Conservation (phyloP, 371 early-diverging fungal species). For the Mucor sp. region DNA sequence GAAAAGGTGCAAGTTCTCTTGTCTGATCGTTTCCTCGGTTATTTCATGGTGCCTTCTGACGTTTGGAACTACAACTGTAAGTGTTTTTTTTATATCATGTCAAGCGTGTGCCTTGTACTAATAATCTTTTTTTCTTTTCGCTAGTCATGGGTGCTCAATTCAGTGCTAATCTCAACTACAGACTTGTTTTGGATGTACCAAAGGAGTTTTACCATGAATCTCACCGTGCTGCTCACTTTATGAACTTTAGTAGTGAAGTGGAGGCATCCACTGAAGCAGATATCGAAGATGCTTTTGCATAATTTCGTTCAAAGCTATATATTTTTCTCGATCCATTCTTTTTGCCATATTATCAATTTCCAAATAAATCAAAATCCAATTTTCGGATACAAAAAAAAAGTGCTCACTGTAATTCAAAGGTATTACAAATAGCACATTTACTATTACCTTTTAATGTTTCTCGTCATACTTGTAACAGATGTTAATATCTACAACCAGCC, state of each 20-base stretch:
- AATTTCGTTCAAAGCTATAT: slow-evolving; percentile 8
- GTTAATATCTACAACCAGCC: no score
- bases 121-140: not conserved
- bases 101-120: not conserved
- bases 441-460: no score
- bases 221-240: slow-evolving; percentile 95
- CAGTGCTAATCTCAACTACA: slow-evolving; percentile 89
- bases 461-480: no score
- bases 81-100: not conserved
- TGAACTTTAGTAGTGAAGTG: slow-evolving; percentile 91
- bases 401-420: no score
- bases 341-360: not conserved
- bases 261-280: slow-evolving; percentile 68
- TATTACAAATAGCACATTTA: no score
- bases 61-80: slow-evolving; percentile 91
- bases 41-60: slow-evolving; percentile 97
- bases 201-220: slow-evolving; percentile 96
- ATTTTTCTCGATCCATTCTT: not conserved
- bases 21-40: slow-evolving; percentile 94
- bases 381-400: no score
- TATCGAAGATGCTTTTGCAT: slow-evolving; percentile 74
- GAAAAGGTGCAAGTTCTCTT: slow-evolving; percentile 96
- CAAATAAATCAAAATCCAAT: no score
- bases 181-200: slow-evolving; percentile 87
- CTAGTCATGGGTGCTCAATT: slow-evolving; percentile 87